A percentile compares a stretch with the other conserved stretches of the same genome.
Evolutionary conservation across 2,329 filamentous ascomycete genomes (phyloP).

Genomic region (Hypoxylon sp.): DNA sequence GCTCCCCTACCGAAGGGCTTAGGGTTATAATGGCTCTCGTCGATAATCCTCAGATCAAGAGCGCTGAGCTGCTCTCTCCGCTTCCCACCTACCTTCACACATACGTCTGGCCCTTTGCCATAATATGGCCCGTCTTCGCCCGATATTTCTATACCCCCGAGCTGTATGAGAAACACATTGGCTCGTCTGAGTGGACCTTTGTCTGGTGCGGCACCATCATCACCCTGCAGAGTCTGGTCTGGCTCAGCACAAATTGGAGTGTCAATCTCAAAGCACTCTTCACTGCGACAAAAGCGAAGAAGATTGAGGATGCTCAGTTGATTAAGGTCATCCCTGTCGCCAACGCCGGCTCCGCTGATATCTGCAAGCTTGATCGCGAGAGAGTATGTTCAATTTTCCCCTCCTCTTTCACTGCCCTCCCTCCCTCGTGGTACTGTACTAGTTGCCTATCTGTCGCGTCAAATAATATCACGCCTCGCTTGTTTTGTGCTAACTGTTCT

Average conservation of each 20-base stretch:
- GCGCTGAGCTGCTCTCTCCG: constrained; percentile 89
- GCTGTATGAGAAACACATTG: constrained; percentile 91
- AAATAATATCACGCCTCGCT: not conserved
- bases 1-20: constrained; percentile 50
- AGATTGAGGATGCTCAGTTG: constrained; percentile 80
- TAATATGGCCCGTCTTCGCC: constrained; percentile 93
- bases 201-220: constrained; percentile 92
- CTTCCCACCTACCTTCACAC: constrained; percentile 84
- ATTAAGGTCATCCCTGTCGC: constrained; percentile 94
- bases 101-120: constrained; percentile 93
- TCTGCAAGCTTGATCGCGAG: constrained; percentile 85
- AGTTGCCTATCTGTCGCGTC: not conserved
- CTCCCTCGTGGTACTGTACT: not conserved
- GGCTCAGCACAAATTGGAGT: constrained; percentile 98
- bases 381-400: constrained; percentile 63
- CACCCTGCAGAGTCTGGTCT: constrained; percentile 88
- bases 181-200: constrained; percentile 97
- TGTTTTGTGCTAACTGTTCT: constrained; percentile 18
- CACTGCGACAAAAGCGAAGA: constrained; percentile 79
- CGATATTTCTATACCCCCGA: constrained; percentile 86
- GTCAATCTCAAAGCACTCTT: constrained; percentile 87
- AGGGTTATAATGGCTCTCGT: constrained; percentile 74
- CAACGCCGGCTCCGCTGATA: constrained; percentile 91
- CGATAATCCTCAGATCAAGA: constrained; percentile 90
- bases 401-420: not conserved